Conservation (phyloP, 2,329 filamentous ascomycete genomes). For the Fusarium poae region DNA sequence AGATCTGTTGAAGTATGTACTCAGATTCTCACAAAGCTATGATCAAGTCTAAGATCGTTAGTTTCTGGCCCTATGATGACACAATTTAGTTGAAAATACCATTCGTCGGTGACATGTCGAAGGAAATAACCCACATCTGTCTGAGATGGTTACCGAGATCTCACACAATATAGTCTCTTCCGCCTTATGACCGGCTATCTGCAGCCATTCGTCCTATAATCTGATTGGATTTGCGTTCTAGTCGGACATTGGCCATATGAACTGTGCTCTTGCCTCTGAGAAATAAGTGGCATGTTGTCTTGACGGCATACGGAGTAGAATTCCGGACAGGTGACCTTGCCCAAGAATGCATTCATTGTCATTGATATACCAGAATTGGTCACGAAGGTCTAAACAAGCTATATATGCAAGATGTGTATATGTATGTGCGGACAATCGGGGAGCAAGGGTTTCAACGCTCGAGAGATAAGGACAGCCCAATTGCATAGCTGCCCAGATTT, state of each 20-base stretch:
- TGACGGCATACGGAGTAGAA: background rate
- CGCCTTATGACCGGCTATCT: background rate
- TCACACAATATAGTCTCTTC: background rate
- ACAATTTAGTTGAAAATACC: background rate
- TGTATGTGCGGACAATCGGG: conserved; percentile 9
- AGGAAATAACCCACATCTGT: background rate
- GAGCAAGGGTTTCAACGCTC: background rate
- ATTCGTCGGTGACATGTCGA: background rate
- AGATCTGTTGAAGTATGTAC: background rate
- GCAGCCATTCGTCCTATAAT: background rate
- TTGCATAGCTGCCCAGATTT: conserved; percentile 40
- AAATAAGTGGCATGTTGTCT: background rate
- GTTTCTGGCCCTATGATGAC: background rate
- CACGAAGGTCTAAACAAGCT: conserved; percentile 16
- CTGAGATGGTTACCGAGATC: conserved; percentile 9
- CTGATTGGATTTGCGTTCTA: background rate
- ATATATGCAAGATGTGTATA: conserved; percentile 31
- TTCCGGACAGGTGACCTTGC: conserved; percentile 14
- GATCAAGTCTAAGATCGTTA: background rate
- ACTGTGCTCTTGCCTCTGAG: background rate
- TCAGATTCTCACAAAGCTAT: background rate
- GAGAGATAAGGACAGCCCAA: conserved; percentile 39
- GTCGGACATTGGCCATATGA: background rate
- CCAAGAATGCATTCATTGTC: background rate
- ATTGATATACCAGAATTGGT: background rate